Conservation (phyloP, 2,329 filamentous ascomycete species). For the Exophiala calicioides region DNA sequence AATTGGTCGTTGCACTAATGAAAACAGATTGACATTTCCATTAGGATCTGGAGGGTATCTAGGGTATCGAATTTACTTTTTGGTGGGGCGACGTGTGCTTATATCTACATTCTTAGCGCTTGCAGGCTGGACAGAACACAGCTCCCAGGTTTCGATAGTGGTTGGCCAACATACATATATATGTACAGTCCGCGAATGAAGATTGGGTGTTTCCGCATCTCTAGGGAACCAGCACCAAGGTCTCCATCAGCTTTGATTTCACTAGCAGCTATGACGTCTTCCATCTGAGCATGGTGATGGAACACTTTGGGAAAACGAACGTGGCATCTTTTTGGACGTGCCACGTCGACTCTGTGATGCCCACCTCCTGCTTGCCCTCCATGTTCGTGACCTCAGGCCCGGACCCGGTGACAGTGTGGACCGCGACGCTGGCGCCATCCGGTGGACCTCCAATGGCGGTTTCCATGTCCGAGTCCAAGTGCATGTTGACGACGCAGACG, state of each 20-base stretch:
- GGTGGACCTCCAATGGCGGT: conserved; percentile 40
- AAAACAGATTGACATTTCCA: no score
- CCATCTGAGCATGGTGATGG: conserved; percentile 67
- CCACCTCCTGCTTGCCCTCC: conserved; percentile 62
- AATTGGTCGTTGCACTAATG: no score
- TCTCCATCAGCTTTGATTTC: not conserved
- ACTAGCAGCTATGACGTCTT: conserved; percentile 37
- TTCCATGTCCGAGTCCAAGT: conserved; percentile 60
- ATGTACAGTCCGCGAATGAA: no score
- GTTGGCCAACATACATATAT: no score
- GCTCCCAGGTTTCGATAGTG: no score
- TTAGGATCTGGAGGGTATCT: no score
- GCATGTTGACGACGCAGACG: conserved; percentile 73
- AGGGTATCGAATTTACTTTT: no score
- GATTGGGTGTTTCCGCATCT: no score
- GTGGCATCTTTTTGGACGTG: conserved; percentile 55
- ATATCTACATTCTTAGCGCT: no score
- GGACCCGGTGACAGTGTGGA: conserved; percentile 64
- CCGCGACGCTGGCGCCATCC: conserved; percentile 52
- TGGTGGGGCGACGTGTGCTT: no score
- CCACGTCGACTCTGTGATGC: conserved; percentile 63
- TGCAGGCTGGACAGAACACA: no score
- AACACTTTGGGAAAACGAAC: conserved; percentile 69
- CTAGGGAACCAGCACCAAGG: no score
- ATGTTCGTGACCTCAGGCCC: conserved; percentile 62